Evolutionary conservation across 2,329 filamentous ascomycete species (phyloP).

Genomic region (Neospermospora avenae): DNA sequence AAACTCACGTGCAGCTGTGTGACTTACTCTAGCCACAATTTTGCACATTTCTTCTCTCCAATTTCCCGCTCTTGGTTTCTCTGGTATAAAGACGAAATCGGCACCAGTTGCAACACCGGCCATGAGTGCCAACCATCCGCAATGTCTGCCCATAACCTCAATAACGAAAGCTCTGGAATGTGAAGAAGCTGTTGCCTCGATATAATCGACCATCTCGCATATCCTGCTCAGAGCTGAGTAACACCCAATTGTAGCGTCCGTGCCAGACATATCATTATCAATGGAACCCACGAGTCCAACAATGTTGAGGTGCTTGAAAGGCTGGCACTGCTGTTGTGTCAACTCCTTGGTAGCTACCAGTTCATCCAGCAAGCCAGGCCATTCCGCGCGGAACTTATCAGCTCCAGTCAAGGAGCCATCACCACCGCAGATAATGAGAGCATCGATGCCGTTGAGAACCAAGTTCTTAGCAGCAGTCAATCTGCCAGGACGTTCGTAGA

Average conservation of each 20-base stretch:
- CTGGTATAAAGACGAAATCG: slow-evolving; percentile 95
- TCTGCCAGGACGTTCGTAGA: slow-evolving; percentile 84
- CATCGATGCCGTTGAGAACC: slow-evolving; percentile 88
- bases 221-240: slow-evolving; percentile 92
- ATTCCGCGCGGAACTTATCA: slow-evolving; percentile 88
- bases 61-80: slow-evolving; percentile 81
- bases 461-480: slow-evolving; percentile 90
- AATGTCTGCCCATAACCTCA: slow-evolving; percentile 97
- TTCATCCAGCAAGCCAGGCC: slow-evolving; percentile 84
- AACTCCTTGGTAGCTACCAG: slow-evolving; percentile 73
- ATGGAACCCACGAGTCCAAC: slow-evolving; percentile 96
- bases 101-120: slow-evolving; percentile 91
- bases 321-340: slow-evolving; percentile 64
- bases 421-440: slow-evolving; percentile 93
- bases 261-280: slow-evolving; percentile 96
- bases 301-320: slow-evolving; percentile 87
- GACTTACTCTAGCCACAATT: slow-evolving; percentile 65
- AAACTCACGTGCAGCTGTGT: neutral
- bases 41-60: slow-evolving; percentile 88
- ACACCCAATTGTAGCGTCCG: slow-evolving; percentile 94
- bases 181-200: slow-evolving; percentile 90
- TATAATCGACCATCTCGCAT: slow-evolving; percentile 93
- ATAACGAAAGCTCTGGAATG: slow-evolving; percentile 97
- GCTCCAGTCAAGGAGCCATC: slow-evolving; percentile 95
- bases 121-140: slow-evolving; percentile 96